Evolutionary conservation across 306 rosid genomes (phyloP), one percentile per base, ranked within the genome.

Genomic region (Oemleria cerasiformis): DNA sequence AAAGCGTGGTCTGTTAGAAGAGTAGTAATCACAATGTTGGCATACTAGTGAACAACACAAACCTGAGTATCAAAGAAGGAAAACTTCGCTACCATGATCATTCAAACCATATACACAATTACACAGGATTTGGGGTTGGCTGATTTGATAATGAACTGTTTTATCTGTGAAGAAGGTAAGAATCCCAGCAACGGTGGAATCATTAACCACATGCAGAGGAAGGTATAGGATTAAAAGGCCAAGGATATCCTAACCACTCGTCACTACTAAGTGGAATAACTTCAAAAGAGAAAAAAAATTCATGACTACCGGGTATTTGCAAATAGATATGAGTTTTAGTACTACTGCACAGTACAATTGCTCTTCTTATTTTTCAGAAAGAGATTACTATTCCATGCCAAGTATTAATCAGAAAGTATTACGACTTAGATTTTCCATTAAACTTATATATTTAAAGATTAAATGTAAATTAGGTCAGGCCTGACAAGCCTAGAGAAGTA

Each of bases 31-130:
- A 50, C 14, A 23, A 14, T 30, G 40, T 69, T 54, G 20, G 39
- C 38, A 55, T 5, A 47, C 47, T 25, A 14, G 71, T 25, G 63
- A 57, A 69, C 34, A 55, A 41, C 51, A 53, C 23, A 69, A 40
- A 17, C 25, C 5, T 9, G 34, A 65, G 40, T 5, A 53, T 20
- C 38, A 54, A 25, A 15, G 34, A 40, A 19, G 49, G 50, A 39
- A 23, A 70, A 5, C 39, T 5, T 39, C 34, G 13, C 63, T 51
- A 68, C n/a, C 44, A 41, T 68, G 42, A 53, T 55, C 34, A 42
- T 53, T 47, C 21, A 73, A 53, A 43, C 51, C 44, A 44, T 38
- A 50, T 17, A 51, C n/a, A 51, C 53, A 44, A 49, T 39, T 17
- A 51, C n/a, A 51, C 53, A 41, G 2, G 51, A 39, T 7, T 55